Percentiles rank a stretch among this genome's conserved stretches.
phyloP scores from a whole-genome alignment of 129 eudicot genomes.

The Solidago caesia region DNA sequence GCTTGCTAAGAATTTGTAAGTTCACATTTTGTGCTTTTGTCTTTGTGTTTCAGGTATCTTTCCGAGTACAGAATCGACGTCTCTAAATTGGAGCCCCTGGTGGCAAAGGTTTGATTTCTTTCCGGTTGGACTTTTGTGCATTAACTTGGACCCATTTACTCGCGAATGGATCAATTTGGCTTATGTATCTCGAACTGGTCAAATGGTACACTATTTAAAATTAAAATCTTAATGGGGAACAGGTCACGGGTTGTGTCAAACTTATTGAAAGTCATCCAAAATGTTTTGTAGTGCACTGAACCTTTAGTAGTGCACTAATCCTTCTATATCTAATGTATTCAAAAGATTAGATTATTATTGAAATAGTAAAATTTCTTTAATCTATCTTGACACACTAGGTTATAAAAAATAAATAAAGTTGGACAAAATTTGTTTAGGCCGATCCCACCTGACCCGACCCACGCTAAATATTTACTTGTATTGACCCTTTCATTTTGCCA shows the following conservation, averaged over 20 bases:
- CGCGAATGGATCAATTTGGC: neutral
- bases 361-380: neutral
- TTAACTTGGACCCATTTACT: neutral
- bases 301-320: no score
- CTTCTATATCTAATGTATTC: neutral
- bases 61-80: slow-evolving; percentile 83
- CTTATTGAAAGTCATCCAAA: neutral
- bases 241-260: neutral
- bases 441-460: neutral
- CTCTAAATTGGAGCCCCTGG: slow-evolving; percentile 92
- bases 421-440: neutral
- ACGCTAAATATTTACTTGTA: neutral
- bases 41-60: slow-evolving; percentile 52
- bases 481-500: neutral
- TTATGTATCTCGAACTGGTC: neutral
- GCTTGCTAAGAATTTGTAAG: neutral
- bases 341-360: neutral
- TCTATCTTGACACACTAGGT: no score
- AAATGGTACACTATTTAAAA: neutral
- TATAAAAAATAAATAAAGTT: no score
- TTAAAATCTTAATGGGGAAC: neutral
- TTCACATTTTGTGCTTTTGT: neutral
- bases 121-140: neutral
- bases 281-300: neutral
- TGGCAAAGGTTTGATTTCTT: slow-evolving; percentile 74